A percentile compares a stretch with the other conserved stretches of the same genome.
These are phyloP conservation scores for Saccharomycopsis hybrid DNA, from an alignment of 1,139 yeast species.

Conservation along the genomic window DNA sequence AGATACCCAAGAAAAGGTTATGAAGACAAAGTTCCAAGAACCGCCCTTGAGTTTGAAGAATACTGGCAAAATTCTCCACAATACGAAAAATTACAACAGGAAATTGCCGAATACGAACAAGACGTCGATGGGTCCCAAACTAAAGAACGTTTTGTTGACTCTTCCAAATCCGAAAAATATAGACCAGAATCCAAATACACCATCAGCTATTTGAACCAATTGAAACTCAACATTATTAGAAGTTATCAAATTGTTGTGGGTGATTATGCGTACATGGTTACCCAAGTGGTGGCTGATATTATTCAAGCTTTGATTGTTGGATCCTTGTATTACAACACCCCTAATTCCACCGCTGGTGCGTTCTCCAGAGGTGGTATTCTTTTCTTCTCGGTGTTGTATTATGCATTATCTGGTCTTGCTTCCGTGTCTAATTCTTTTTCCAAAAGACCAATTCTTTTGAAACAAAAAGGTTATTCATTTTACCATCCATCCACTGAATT, in stretches of 20 bases:
- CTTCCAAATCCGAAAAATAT: constrained; percentile 34
- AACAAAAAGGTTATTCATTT: constrained; percentile 50
- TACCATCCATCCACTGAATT: constrained; percentile 59
- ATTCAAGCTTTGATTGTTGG: constrained; percentile 49
- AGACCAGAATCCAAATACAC: constrained; percentile 39
- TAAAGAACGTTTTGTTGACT: constrained; percentile 28
- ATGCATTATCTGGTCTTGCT: constrained; percentile 49
- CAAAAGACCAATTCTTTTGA: constrained; percentile 46
- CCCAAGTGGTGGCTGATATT: constrained; percentile 40
- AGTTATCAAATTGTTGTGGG: constrained; percentile 46
- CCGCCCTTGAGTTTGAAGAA: constrained; percentile 60
- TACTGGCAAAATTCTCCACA: constrained; percentile 61
- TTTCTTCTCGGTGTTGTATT: constrained; percentile 47
- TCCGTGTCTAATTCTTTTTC: constrained; percentile 44
- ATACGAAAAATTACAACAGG: constrained; percentile 35
- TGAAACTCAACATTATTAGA: constrained; percentile 41
- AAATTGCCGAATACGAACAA: constrained; percentile 39
- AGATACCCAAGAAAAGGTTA: constrained; percentile 42
- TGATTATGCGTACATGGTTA: constrained; percentile 43
- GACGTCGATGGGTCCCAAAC: constrained; percentile 35
- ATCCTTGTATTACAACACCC: constrained; percentile 40
- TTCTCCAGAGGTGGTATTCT: constrained; percentile 55
- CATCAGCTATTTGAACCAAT: constrained; percentile 40
- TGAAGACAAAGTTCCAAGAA: constrained; percentile 59
- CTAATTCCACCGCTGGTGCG: constrained; percentile 41